Conservation (phyloP, 225 moss, liverwort and hornwort species). For the Marchantia polymorpha region DNA sequence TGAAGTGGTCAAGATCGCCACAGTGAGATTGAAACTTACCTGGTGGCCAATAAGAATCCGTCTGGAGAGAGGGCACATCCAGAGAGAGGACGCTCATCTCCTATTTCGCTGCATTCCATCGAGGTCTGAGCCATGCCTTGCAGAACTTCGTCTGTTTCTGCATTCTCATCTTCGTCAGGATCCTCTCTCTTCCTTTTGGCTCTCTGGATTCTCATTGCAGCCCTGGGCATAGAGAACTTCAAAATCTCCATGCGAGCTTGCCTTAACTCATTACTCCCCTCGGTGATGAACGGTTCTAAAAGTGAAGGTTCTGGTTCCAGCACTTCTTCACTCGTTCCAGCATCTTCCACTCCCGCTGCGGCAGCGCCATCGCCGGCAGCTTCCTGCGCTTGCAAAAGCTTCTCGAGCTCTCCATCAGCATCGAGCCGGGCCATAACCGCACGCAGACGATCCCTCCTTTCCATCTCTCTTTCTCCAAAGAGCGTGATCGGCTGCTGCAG, state of each 20-base stretch:
- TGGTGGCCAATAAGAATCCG: slow-evolving; percentile 73
- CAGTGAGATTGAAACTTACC: slow-evolving; percentile 31
- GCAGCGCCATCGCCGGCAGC: slow-evolving; percentile 42
- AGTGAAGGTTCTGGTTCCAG: slow-evolving; percentile 57
- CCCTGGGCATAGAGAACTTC: slow-evolving; percentile 63
- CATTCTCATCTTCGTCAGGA: slow-evolving; percentile 79
- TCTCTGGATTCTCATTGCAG: slow-evolving; percentile 51
- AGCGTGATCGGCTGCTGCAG: slow-evolving; percentile 83
- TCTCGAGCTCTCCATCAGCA: slow-evolving; percentile 88
- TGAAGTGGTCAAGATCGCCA: neutral
- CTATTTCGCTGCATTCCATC: slow-evolving; percentile 92
- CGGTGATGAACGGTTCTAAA: slow-evolving; percentile 75
- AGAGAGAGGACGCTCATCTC: slow-evolving; percentile 90
- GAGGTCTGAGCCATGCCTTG: slow-evolving; percentile 55
- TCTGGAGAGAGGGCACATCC: slow-evolving; percentile 76
- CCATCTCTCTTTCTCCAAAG: slow-evolving; percentile 97
- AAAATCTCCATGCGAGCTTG: slow-evolving; percentile 53
- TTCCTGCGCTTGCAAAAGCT: slow-evolving; percentile 74
- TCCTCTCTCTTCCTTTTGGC: slow-evolving; percentile 59
- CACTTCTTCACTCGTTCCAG: slow-evolving; percentile 40
- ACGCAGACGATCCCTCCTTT: slow-evolving; percentile 91
- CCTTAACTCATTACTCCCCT: slow-evolving; percentile 65
- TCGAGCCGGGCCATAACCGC: slow-evolving; percentile 94
- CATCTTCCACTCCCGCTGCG: slow-evolving; percentile 43
- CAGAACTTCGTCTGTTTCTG: slow-evolving; percentile 63